Evolutionary conservation across 2,329 filamentous ascomycete genomes (phyloP).

Genomic region (Colletotrichum filicis): DNA sequence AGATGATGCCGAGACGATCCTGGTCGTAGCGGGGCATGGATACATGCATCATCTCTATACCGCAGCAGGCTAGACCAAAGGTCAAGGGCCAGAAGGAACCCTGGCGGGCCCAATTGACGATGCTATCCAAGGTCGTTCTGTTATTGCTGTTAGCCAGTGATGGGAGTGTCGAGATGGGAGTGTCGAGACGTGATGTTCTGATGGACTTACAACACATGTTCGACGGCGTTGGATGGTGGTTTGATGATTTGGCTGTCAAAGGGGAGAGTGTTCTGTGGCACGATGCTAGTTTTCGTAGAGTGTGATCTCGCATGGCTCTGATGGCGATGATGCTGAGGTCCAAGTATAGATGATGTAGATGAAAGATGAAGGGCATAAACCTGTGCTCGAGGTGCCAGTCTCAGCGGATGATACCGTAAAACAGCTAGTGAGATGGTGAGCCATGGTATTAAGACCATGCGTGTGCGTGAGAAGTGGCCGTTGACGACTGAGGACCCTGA

Average conservation of each 20-base stretch:
- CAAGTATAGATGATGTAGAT: not conserved
- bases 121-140: conserved; percentile 64
- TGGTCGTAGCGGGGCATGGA: conserved; percentile 73
- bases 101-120: conserved; percentile 68
- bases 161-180: not conserved
- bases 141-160: not conserved
- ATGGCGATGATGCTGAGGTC: not conserved
- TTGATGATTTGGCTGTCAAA: not conserved
- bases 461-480: not conserved
- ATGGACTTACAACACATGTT: conserved; percentile 36
- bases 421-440: not conserved
- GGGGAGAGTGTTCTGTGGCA: not conserved
- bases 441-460: not conserved
- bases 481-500: not conserved
- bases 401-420: not conserved
- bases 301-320: not conserved
- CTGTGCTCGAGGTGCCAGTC: not conserved
- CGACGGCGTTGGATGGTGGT: conserved; percentile 20
- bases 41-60: conserved; percentile 73
- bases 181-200: not conserved
- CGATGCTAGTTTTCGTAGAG: not conserved
- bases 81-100: conserved; percentile 70
- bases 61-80: conserved; percentile 72
- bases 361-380: not conserved
- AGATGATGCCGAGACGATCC: conserved; percentile 73